Percentiles rank a stretch among this genome's conserved stretches.
These are phyloP conservation scores for Pouteria glomerata DNA, from an alignment of 148 eudicot genomes.

Conservation along the genomic window DNA sequence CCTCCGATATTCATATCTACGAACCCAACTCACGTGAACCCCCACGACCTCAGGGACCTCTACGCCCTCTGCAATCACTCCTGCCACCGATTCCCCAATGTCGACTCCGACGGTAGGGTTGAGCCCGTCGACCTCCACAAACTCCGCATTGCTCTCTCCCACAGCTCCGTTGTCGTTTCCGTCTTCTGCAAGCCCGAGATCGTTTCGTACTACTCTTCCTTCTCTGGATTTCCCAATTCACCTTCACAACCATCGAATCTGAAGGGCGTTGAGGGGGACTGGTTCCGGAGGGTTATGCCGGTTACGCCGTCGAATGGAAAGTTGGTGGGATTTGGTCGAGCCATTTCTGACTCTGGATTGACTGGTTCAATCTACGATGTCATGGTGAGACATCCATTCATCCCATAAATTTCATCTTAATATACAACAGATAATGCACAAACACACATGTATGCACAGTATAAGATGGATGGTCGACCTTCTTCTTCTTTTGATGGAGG, in stretches of 20 bases:
- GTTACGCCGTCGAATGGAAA: conserved; percentile 47
- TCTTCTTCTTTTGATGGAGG: no score
- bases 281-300: conserved; percentile 34
- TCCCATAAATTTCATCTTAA: background rate
- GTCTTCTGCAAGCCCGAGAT: conserved; percentile 39
- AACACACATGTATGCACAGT: no score
- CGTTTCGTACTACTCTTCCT: conserved; percentile 5
- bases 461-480: no score
- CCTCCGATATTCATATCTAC: conserved; percentile 52
- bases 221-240: background rate
- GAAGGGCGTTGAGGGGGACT: conserved; percentile 24
- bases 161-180: conserved; percentile 67
- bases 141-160: conserved; percentile 51
- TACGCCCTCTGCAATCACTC: conserved; percentile 64
- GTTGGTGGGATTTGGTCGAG: conserved; percentile 86
- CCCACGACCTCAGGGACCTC: conserved; percentile 37
- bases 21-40: conserved; percentile 41
- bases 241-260: background rate
- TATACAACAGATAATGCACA: no score
- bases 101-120: conserved; percentile 19
- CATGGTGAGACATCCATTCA: conserved; percentile 45
- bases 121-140: conserved; percentile 39
- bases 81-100: conserved; percentile 48
- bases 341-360: conserved; percentile 62
- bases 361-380: conserved; percentile 84